Evolutionary conservation across 1,139 yeast genomes (phyloP), one percentile per base, ranked within the genome.

Genomic region (Geotrichum histeridarum): DNA sequence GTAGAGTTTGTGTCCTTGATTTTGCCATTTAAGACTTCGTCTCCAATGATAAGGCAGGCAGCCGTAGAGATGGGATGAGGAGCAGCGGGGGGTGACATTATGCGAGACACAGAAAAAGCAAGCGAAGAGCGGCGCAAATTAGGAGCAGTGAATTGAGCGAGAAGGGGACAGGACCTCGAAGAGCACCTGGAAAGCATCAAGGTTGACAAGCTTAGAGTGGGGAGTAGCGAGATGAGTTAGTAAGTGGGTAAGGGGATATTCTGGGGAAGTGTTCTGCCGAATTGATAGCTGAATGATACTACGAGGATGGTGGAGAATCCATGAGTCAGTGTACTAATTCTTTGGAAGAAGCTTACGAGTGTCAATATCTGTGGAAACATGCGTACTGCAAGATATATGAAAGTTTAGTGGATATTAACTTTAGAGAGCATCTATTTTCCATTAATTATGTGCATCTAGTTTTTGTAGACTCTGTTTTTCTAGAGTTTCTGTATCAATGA

Each of bases 21-120:
- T 71, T 88, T 89, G n/a, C 95, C 94, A 64, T 87, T 88, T 56
- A 88, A 77, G 1, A 89, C 86, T 69, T 88, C 96, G 68, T 88
- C 96, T 5, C 96, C 96, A 53, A 89, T 88, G 48, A 86, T 84
- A 55, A 82, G 73, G 61, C 73, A 70, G 8, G 73, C 74, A 1
- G 73, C 75, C 0, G 73, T 71, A 14, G 54, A 37, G 42, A 63
- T 60, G 32, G 48, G 32, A 11, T 54, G 43, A 17, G 42, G 38
- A 8, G 55, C 8, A 27, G 50, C 12, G 37, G 37, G 6, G 14
- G 6, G n/a, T 4, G 37, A 33, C 37, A 33, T 33, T 33, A 11
- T 33, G 14, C 11, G 11, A 14, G 42, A 4, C 2, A 4, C 12
- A 4, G 11, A 9, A n/a, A 4, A n/a, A 4, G 8, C 17, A 2